phyloP scores from a whole-genome alignment of 192 early-diverging fungal genomes.

The Rhizophagus prolifer region DNA sequence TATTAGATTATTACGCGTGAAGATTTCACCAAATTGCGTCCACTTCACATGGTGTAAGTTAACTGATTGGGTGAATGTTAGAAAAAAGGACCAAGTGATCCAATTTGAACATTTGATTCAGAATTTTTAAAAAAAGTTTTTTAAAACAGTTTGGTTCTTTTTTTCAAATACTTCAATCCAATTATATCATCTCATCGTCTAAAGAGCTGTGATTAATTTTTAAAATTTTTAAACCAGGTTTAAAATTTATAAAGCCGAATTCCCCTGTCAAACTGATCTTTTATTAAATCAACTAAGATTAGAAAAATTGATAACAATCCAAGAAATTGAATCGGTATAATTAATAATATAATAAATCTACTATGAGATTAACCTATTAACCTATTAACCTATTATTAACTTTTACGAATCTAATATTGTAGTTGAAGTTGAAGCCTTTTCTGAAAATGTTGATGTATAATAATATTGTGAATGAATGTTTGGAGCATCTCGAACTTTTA shows the following conservation, averaged over 20 bases:
- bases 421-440: background rate
- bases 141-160: no score
- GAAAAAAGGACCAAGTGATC: no score
- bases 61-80: background rate
- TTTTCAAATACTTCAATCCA: no score
- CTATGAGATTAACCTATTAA: background rate
- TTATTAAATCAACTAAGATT: slow-evolving; percentile 10
- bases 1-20: background rate
- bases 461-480: background rate
- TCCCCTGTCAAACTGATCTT: background rate
- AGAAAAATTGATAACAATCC: background rate
- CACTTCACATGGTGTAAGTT: background rate
- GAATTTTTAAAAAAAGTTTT: no score
- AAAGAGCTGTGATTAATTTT: background rate
- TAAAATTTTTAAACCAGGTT: background rate
- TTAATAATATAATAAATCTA: no score
- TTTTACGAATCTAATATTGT: background rate
- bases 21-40: background rate
- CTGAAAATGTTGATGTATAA: background rate
- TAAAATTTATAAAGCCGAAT: slow-evolving; percentile 11
- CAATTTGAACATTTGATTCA: no score
- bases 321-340: slow-evolving; percentile 9
- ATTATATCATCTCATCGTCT: background rate
- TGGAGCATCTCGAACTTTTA: background rate
- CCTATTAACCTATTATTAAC: background rate